A percentile compares a stretch with the other conserved stretches of the same genome.
phyloP scores from a whole-genome alignment of 495 filamentous ascomycete species.

The Podospora bellae-mahoneyi region DNA sequence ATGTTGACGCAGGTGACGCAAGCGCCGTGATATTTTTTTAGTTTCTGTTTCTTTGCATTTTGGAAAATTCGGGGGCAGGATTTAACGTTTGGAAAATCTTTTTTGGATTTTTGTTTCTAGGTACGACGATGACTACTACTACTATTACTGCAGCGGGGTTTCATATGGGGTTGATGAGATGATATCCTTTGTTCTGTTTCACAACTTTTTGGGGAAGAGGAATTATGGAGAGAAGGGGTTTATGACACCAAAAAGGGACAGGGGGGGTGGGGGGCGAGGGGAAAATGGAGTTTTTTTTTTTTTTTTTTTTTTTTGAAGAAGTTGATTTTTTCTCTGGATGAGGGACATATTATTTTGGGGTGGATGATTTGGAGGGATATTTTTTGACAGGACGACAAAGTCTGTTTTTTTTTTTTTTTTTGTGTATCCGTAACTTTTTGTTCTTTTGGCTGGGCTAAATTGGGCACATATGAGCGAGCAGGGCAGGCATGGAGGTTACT shows the following conservation, averaged over 20 bases:
- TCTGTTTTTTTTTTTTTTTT: not conserved
- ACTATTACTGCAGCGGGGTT: not conserved
- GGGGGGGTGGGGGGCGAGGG: not conserved
- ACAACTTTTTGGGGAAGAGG: too few species aligned
- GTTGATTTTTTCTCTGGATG: not conserved
- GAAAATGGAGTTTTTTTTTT: not conserved
- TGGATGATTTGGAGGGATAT: not conserved
- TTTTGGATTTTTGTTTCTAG: not conserved
- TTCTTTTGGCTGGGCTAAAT: not conserved
- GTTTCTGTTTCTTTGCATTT: not conserved
- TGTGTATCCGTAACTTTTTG: not conserved
- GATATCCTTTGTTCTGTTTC: not conserved
- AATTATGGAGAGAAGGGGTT: too few species aligned
- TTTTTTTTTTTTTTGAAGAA: not conserved
- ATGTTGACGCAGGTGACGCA: conserved; percentile 24
- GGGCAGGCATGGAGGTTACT: not conserved
- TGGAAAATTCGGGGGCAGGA: not conserved
- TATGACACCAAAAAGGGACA: not conserved
- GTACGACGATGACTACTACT: not conserved
- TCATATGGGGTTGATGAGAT: not conserved
- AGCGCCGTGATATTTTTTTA: conserved; percentile 5
- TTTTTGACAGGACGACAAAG: not conserved
- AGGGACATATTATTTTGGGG: not conserved
- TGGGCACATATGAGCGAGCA: not conserved
- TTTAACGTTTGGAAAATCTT: not conserved